Evolutionary conservation across 257 asterid genomes (phyloP).

Genomic region (Buddleja alternifolia): DNA sequence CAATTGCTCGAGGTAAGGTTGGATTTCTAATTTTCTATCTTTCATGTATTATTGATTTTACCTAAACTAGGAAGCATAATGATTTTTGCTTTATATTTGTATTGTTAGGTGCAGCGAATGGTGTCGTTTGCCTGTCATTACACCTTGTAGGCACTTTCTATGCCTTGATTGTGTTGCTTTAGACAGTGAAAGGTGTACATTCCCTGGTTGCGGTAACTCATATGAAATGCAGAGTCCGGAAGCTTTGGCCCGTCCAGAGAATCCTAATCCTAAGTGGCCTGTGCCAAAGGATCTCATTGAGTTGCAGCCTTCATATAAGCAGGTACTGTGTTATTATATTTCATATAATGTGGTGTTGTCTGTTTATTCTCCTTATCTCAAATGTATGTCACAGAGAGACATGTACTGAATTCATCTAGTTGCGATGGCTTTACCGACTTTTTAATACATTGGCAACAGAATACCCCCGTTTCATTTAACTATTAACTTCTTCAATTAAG

Average conservation of each 20-base stretch:
- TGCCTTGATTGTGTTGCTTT: conserved; percentile 94
- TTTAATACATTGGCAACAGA: conserved; percentile 10
- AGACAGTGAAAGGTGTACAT: conserved; percentile 80
- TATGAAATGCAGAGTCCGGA: conserved; percentile 98
- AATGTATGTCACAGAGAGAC: background rate
- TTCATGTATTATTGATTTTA: conserved; percentile 27
- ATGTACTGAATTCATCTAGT: background rate
- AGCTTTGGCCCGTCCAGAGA: conserved; percentile 89
- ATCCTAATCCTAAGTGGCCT: conserved; percentile 99
- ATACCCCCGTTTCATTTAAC: background rate
- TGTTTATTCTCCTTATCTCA: conserved; percentile 14
- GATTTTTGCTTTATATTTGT: conserved; percentile 27
- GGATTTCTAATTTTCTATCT: conserved; percentile 24
- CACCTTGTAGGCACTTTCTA: conserved; percentile 92
- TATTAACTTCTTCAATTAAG: conserved; percentile 6
- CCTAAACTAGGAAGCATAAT: conserved; percentile 25
- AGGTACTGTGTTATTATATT: conserved; percentile 44
- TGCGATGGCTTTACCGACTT: background rate
- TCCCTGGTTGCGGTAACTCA: conserved; percentile 74
- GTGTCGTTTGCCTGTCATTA: conserved; percentile 94
- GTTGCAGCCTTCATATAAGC: conserved; percentile 96
- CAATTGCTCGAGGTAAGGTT: conserved; percentile 73
- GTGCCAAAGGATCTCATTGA: conserved; percentile 99
- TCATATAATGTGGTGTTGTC: background rate
- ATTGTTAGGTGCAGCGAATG: conserved; percentile 78